These are phyloP conservation scores for Boletus rex-veris DNA, from an alignment of 768 basidiomycete species.

Conservation along the genomic window DNA sequence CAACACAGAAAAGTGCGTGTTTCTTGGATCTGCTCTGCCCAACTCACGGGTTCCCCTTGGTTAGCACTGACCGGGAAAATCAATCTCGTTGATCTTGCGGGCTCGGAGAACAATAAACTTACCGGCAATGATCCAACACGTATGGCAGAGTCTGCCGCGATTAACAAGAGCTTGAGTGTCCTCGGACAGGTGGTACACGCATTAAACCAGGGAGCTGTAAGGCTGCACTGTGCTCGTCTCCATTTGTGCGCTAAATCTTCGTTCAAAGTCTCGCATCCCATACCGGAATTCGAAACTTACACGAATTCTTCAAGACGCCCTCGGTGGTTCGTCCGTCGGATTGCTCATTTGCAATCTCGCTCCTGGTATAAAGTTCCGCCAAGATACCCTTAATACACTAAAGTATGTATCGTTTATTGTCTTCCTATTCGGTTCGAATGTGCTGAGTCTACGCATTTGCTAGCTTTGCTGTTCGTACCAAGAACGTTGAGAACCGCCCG, in stretches of 20 bases:
- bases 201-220: conserved; percentile 65
- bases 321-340: conserved; percentile 77
- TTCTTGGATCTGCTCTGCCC: not conserved
- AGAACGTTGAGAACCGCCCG: conserved; percentile 82
- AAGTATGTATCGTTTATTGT: conserved; percentile 48
- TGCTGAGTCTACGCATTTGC: conserved; percentile 7
- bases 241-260: conserved; percentile 5
- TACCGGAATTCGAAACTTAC: conserved; percentile 91
- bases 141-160: conserved; percentile 85
- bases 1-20: conserved; percentile 50
- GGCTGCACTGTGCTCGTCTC: conserved; percentile 12
- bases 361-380: conserved; percentile 75
- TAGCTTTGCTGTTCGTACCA: conserved; percentile 79
- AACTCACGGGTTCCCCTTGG: not conserved
- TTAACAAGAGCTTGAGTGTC: conserved; percentile 85
- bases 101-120: conserved; percentile 89
- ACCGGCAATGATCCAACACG: conserved; percentile 86
- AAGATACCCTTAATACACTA: conserved; percentile 89
- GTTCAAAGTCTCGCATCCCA: conserved; percentile 65
- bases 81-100: conserved; percentile 85
- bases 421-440: not conserved
- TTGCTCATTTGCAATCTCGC: conserved; percentile 86
- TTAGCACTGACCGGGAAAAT: conserved; percentile 72
- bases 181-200: conserved; percentile 88
- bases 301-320: conserved; percentile 83